A percentile compares a stretch with the other conserved stretches of the same genome.
These are phyloP conservation scores for Hemisphaericaspora lyxosophila DNA, from an alignment of 1,139 yeast species.

Conservation along the genomic window DNA sequence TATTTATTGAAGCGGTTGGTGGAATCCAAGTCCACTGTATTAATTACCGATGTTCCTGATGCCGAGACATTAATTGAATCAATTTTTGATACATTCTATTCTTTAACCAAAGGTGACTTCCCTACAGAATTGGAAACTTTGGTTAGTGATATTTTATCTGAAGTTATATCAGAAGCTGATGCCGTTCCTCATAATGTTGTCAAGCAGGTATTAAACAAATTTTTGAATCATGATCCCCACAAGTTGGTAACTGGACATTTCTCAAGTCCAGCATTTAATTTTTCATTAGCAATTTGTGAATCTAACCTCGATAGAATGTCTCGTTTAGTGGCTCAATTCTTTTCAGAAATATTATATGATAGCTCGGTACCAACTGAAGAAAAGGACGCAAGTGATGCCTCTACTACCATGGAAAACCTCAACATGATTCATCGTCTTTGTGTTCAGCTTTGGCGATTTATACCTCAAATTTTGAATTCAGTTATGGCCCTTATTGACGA, in stretches of 20 bases:
- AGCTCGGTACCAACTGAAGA: constrained; percentile 31
- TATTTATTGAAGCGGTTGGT: constrained; percentile 69
- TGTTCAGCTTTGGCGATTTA: constrained; percentile 70
- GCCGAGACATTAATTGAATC: constrained; percentile 53
- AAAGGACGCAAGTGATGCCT: constrained; percentile 11
- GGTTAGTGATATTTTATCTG: constrained; percentile 69
- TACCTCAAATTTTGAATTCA: constrained; percentile 72
- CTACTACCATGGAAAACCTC: constrained; percentile 43
- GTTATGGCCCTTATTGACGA: constrained; percentile 81
- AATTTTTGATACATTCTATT: constrained; percentile 65
- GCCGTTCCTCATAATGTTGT: constrained; percentile 64
- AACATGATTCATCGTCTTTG: constrained; percentile 62
- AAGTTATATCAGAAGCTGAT: constrained; percentile 74
- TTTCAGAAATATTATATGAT: constrained; percentile 71
- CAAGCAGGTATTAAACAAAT: constrained; percentile 58
- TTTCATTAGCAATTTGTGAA: constrained; percentile 69
- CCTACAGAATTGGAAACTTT: constrained; percentile 54
- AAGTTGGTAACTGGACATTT: constrained; percentile 19
- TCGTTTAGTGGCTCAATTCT: constrained; percentile 74
- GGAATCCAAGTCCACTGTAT: constrained; percentile 75
- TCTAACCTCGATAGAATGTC: constrained; percentile 74
- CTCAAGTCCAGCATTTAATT: constrained; percentile 59
- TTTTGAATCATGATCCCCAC: constrained; percentile 24
- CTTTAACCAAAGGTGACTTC: constrained; percentile 37
- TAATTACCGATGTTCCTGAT: constrained; percentile 74